Conservation (phyloP, 1,284 basidiomycete genomes). For the Paramarasmius palmivorus region DNA sequence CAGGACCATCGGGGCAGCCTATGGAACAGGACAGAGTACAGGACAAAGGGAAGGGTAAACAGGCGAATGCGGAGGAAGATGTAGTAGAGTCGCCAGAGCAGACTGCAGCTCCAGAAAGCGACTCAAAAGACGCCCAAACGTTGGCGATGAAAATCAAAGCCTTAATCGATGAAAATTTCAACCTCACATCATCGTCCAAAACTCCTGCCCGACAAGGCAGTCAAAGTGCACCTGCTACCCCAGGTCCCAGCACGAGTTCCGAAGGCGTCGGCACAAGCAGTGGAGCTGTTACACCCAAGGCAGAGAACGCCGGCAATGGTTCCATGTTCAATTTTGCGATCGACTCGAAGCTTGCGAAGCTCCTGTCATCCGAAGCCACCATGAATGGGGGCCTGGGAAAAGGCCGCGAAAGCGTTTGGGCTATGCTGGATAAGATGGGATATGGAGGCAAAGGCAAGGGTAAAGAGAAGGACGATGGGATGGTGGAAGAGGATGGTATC, state of each 20-base stretch:
- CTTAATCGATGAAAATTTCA: slow-evolving; percentile 38
- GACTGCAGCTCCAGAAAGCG: slow-evolving; percentile 11
- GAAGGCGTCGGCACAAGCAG: slow-evolving; percentile 20
- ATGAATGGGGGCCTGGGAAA: slow-evolving; percentile 51
- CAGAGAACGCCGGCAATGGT: slow-evolving; percentile 17
- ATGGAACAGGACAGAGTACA: too few relatives aligned
- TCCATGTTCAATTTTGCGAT: slow-evolving; percentile 18
- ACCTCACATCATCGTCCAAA: slow-evolving; percentile 17
- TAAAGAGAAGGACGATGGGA: slow-evolving; percentile 21
- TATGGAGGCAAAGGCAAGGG: slow-evolving; percentile 21
- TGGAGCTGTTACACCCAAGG: slow-evolving; percentile 15
- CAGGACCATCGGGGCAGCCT: neutral
- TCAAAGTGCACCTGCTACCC: slow-evolving; percentile 20
- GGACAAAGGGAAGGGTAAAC: neutral
- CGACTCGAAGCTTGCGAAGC: slow-evolving; percentile 46
- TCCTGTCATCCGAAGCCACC: slow-evolving; percentile 52
- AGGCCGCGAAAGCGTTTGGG: slow-evolving; percentile 56
- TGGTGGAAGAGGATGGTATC: slow-evolving; percentile 48
- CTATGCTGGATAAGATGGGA: slow-evolving; percentile 54
- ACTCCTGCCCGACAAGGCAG: slow-evolving; percentile 15
- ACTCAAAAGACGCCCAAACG: slow-evolving; percentile 27
- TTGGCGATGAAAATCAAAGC: slow-evolving; percentile 43
- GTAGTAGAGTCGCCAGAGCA: neutral
- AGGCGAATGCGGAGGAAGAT: neutral
- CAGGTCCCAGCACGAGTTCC: slow-evolving; percentile 34